Evolutionary conservation across 2,329 filamentous ascomycete species (phyloP).

Genomic region (Parastagonospora avenae): DNA sequence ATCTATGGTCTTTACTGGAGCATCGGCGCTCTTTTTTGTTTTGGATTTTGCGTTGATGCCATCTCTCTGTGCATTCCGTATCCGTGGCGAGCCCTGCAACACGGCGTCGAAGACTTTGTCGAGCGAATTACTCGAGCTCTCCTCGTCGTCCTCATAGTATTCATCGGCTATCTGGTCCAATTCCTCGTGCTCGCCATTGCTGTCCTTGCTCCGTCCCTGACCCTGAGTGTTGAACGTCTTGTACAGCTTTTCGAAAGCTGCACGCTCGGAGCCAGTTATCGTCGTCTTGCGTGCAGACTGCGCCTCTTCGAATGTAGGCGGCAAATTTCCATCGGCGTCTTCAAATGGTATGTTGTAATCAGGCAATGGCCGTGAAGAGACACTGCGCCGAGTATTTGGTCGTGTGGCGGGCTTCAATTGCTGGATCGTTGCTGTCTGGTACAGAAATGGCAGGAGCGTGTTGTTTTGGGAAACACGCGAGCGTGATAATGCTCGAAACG

Average conservation of each 20-base stretch:
- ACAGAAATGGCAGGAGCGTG: slow-evolving; percentile 69
- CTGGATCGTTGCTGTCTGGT: slow-evolving; percentile 70
- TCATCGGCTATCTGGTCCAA: slow-evolving; percentile 39
- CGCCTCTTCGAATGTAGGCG: slow-evolving; percentile 22
- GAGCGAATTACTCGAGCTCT: slow-evolving; percentile 18
- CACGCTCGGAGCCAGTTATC: slow-evolving; percentile 43
- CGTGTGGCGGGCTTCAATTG: slow-evolving; percentile 34
- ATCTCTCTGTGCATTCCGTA: slow-evolving; percentile 12
- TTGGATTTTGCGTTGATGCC: neutral
- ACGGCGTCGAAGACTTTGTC: slow-evolving; percentile 41
- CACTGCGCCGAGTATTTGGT: slow-evolving; percentile 25
- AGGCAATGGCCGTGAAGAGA: slow-evolving; percentile 21
- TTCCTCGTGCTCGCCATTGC: slow-evolving; percentile 16
- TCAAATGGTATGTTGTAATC: slow-evolving; percentile 21
- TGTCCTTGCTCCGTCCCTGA: slow-evolving; percentile 16
- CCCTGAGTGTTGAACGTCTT: slow-evolving; percentile 30
- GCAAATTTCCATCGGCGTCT: slow-evolving; percentile 47
- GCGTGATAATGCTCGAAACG: slow-evolving; percentile 40
- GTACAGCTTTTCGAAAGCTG: slow-evolving; percentile 44
- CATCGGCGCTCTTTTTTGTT: neutral
- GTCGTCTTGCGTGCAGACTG: slow-evolving; percentile 34
- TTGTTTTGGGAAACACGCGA: slow-evolving; percentile 33
- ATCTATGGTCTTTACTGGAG: neutral
- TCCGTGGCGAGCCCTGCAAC: slow-evolving; percentile 18
- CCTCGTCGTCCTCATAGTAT: slow-evolving; percentile 39